Base-by-base conservation (phyloP, 768 basidiomycete genomes). In the Lactifluus subvellereus region DNA sequence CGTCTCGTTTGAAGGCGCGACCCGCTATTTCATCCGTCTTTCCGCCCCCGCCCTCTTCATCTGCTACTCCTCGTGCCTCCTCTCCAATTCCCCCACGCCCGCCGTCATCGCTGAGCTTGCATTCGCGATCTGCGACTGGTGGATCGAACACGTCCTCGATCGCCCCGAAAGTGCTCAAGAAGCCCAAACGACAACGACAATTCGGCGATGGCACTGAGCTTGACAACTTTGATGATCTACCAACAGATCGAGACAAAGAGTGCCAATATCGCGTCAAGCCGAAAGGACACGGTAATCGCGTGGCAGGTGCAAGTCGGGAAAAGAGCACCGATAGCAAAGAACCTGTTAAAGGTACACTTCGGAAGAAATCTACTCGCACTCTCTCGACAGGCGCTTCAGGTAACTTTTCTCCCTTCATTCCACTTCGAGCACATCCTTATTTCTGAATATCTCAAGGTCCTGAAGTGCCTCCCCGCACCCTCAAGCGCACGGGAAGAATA, bases 161-260 rank as follows among this genome's bases (percentile, higher is more conserved):
- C 38, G 77, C 77, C 27, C 83, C 88, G 6, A 90, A 86, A 74
- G 73, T 91, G 13, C 75, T 94, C 30, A 83, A 86, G 57, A 79
- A 85, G 67, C 91, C 91, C 13, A 94, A 92, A 74, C 87, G 89
- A 43, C 81, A 80, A 65, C 79, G 84, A 57, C 83, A 83, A 14
- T 94, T 87, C 69, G 91, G 91, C 6, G 89, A 93, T 70, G 94
- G 94, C 14, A 94, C 91, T 10, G 94, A 96, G 72, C 77, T 97
- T 57, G 94, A 97, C 69, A 84, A 74, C 3, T 82, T 97, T 61
- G 94, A 95, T 32, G 94, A 97, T 72, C 80, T 96, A 47, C 86
- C 86, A 7, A 90, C 91, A 10, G 89, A 94, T 70, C 80, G 89
- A 52, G 91, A 94, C 54, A 87, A 89, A 69, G 89, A 92, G 73